Evolutionary conservation across 495 filamentous ascomycete species (phyloP), one percentile per base, ranked within the genome.

Genomic region (Endocarpon pusillum): DNA sequence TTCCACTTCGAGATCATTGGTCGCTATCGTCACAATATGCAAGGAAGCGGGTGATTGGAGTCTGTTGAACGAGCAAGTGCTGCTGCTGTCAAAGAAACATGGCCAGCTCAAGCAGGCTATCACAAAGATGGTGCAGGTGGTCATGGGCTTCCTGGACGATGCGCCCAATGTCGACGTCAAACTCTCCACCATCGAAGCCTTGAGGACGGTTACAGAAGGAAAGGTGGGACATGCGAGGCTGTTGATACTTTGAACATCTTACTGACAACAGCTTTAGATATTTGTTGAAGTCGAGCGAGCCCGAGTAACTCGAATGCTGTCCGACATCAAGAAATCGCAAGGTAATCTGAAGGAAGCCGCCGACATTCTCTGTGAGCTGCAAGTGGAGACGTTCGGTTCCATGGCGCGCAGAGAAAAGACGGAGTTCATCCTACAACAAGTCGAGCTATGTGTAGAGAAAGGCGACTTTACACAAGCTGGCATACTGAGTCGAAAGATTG

Each of bases 271-370:
- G 4, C 44, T n/a, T n/a, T n/a, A 82, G 81, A 96, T 97, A 47
- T 97, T 96, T 46, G 86, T 97, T 45, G 89, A 97, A 65, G 89
- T 97, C 16, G 89, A 97, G 62, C 72, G 89, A 40, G 89, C 89
- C 43, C 81, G 91, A 45, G 77, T 96, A 32, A 97, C 89, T 38
- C 79, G 77, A 44, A 89, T 93, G 40, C 66, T 97, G 12, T 93
- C 89, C 32, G 73, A 94, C 55, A 94, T 97, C 66, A 94, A 92
- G 67, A 93, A 92, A 53, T 55, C 76, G 33, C 82, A 94, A 57
- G 87, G 86, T 33, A 84, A 97, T 47, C 67, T 92, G 39, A 80
- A 78, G 47, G 76, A 81, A 10, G 91, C 89, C 4, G 78, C 81
- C 39, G 86, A 93, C 43, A 89, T 83, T 35, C 68, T 97, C 16